Evolutionary conservation across 768 basidiomycete genomes (phyloP), one percentile per base, ranked within the genome.

Genomic region (Mycena kentingensis): DNA sequence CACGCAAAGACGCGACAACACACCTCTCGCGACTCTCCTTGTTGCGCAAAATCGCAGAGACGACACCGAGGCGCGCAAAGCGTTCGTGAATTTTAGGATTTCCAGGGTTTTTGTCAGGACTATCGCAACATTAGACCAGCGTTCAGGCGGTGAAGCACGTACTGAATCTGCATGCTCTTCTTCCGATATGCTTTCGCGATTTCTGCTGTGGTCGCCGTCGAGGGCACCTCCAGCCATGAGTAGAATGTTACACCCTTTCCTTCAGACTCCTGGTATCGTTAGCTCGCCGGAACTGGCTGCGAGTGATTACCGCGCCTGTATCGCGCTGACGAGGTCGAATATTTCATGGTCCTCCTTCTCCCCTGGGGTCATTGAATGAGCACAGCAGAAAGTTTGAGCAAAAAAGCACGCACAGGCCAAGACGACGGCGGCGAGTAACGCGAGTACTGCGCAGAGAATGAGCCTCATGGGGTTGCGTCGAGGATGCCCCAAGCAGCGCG

Each of bases 211-310:
- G 83, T 74, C 1, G 94, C 95, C 0, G 85, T 83, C 4, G 84
- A 70, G 3, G 90, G 74, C 1, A 97, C 81, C 52, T 89, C 88
- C 37, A 99, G 74, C 85, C 89, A 96, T 11, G 92, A 91, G 74
- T 99, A 99, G 73, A 98, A 99, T 0, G 85, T 90, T n/a, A 88
- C 92, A 27, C 88, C 92, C 66, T 89, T 94, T 77, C 93, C 93
- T 76, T 97, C 95, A 2, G 90, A 75, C 3, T 73, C 75, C 69
- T 42, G 25, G 41, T 8, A 42, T 8, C 11, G 10, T 5, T 24
- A 25, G 24, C 19, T 24, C 26, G 41, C 18, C 11, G 12, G 7
- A 7, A 8, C 24, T 42, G 7, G 12, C 22, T 5, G 41, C 22
- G 11, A 42, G 24, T 7, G n/a, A n/a, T n/a, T 24, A 5, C 12